A percentile compares a stretch with the other conserved stretches of the same genome.
Conservation (phyloP, 73 alveolate genomes). For the Durusdinium trenchii region DNA sequence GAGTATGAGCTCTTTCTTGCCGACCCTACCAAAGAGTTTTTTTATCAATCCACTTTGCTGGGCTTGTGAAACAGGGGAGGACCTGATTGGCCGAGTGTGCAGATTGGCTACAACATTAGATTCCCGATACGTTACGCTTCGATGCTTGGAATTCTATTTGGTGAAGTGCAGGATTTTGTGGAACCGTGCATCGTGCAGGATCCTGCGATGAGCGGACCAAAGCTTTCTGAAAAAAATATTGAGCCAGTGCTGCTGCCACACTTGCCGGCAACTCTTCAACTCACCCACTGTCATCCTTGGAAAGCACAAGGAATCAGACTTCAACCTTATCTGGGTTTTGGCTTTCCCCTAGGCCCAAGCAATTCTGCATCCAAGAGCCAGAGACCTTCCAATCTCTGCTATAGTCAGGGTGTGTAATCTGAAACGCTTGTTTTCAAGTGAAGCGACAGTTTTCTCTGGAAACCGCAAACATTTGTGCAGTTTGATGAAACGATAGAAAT, state of each 20-base stretch:
- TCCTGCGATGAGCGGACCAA: not conserved
- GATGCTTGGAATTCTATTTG: not conserved
- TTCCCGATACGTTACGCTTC: not conserved
- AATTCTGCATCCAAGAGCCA: not conserved
- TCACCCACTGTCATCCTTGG: not conserved
- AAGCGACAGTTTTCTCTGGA: not conserved
- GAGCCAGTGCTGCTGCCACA: not conserved
- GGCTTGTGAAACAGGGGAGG: conserved; percentile 13
- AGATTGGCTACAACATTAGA: not conserved
- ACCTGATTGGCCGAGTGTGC: not conserved
- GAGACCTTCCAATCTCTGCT: not conserved
- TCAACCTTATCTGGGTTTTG: too few relatives aligned
- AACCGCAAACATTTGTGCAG: not conserved
- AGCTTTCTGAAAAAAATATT: not conserved
- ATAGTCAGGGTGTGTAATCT: not conserved
- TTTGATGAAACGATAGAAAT: not conserved
- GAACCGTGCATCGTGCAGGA: too few relatives aligned
- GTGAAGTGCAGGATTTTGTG: not conserved
- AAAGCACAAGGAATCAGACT: not conserved
- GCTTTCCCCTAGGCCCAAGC: not conserved
- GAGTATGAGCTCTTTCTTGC: too few relatives aligned
- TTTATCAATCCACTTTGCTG: too few relatives aligned
- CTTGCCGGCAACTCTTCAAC: not conserved
- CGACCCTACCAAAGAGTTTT: too few relatives aligned
- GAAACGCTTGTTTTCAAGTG: not conserved